phyloP scores from a whole-genome alignment of 2,329 filamentous ascomycete genomes.

The Colletotrichum salicis region DNA sequence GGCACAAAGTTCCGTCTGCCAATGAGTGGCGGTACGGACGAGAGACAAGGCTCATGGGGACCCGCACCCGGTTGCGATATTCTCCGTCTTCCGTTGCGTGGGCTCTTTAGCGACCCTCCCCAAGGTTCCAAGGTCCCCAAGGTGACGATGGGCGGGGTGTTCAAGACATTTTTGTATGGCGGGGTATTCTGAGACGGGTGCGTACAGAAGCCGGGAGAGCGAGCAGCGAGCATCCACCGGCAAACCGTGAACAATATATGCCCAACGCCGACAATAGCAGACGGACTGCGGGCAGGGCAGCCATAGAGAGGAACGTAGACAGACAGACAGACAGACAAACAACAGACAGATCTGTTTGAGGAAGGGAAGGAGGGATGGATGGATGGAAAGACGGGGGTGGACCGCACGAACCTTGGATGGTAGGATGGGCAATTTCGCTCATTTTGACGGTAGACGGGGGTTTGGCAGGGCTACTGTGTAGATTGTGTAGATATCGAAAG shows the following conservation, averaged over 20 bases:
- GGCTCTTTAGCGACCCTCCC: background rate
- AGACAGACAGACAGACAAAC: background rate
- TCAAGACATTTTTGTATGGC: conserved; percentile 6
- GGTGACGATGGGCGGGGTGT: conserved; percentile 9
- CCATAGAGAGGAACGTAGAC: background rate
- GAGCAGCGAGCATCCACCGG: background rate
- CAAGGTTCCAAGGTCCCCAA: background rate
- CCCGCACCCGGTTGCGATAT: conserved; percentile 4
- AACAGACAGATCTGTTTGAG: background rate
- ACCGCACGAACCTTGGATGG: conserved; percentile 65
- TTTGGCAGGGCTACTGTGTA: conserved; percentile 17
- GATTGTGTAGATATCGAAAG: conserved; percentile 25
- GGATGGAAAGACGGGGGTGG: conserved; percentile 14
- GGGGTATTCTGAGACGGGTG: conserved; percentile 8
- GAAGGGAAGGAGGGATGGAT: background rate
- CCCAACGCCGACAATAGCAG: background rate
- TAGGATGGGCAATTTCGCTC: conserved; percentile 66
- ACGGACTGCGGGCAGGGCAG: background rate
- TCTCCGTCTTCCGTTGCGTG: background rate
- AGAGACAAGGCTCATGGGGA: conserved; percentile 1
- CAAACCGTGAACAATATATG: background rate
- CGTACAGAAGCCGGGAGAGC: background rate
- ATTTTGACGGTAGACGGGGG: conserved; percentile 48
- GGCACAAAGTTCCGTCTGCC: background rate
- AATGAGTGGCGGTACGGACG: conserved; percentile 6